phyloP scores from a whole-genome alignment of 2,329 filamentous ascomycete genomes.

The Xylaria hypoxylon region DNA sequence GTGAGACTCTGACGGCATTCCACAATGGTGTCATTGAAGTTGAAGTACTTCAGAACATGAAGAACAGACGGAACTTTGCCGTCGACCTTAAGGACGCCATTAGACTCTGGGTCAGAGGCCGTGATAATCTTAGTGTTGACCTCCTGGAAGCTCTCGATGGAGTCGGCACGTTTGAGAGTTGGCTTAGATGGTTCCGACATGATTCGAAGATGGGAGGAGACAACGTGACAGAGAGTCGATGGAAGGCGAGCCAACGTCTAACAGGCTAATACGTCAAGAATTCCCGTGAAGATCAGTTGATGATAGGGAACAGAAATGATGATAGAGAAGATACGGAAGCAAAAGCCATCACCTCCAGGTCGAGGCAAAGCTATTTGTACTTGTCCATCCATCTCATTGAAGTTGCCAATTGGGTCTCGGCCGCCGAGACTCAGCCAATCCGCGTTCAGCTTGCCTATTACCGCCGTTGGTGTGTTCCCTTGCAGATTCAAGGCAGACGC shows the following conservation, averaged over 20 bases:
- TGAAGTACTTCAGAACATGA: constrained; percentile 57
- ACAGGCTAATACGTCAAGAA: constrained; percentile 4
- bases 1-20: constrained; percentile 48
- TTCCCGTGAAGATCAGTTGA: background rate
- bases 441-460: too few relatives aligned
- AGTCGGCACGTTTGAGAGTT: constrained; percentile 38
- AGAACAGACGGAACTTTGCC: constrained; percentile 55
- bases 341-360: background rate
- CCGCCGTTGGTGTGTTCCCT: background rate
- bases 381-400: constrained; percentile 11
- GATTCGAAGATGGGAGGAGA: constrained; percentile 1
- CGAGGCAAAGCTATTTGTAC: constrained; percentile 27
- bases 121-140: constrained; percentile 42
- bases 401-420: constrained; percentile 5
- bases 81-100: constrained; percentile 31
- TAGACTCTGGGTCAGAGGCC: constrained; percentile 37
- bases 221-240: background rate
- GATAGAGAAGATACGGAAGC: constrained; percentile 6
- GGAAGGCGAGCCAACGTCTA: constrained; percentile 3
- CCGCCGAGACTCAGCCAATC: constrained; percentile 2
- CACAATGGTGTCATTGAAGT: constrained; percentile 50
- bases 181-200: constrained; percentile 18
- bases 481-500: constrained; percentile 16
- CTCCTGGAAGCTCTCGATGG: constrained; percentile 52
- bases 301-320: constrained; percentile 7